Conservation (phyloP, 805 yeast species). For the Nakazawaea wyomingensis region DNA sequence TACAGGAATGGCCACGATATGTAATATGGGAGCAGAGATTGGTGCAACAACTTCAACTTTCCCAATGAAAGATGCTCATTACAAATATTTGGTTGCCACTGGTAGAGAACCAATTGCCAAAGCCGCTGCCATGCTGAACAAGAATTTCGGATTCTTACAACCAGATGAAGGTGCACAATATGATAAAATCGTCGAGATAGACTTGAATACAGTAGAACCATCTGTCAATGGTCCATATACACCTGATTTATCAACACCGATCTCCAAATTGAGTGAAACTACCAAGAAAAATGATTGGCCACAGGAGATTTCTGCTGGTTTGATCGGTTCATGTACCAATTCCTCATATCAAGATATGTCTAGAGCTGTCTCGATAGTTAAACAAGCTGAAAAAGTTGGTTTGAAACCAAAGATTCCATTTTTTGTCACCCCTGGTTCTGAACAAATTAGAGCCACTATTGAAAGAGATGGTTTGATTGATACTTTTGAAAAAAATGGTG, state of each 20-base stretch:
- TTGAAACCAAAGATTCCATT: slow-evolving; percentile 86
- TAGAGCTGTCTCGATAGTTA: slow-evolving; percentile 88
- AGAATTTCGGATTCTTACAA: slow-evolving; percentile 56
- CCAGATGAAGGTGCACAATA: slow-evolving; percentile 94
- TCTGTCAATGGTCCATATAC: slow-evolving; percentile 98
- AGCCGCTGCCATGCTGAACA: slow-evolving; percentile 63
- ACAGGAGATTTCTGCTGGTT: slow-evolving; percentile 83
- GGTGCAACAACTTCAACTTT: slow-evolving; percentile 97
- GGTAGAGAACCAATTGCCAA: slow-evolving; percentile 81
- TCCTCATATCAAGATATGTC: slow-evolving; percentile 98
- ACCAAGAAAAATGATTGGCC: slow-evolving; percentile 92
- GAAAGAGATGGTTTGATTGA: slow-evolving; percentile 92
- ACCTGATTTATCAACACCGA: slow-evolving; percentile 95
- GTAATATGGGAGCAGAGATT: slow-evolving; percentile 99
- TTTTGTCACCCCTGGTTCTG: slow-evolving; percentile 97
- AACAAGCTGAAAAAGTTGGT: slow-evolving; percentile 88
- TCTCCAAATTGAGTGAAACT: slow-evolving; percentile 78
- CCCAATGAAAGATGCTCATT: slow-evolving; percentile 93
- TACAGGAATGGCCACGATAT: slow-evolving; percentile 99
- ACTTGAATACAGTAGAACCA: slow-evolving; percentile 86
- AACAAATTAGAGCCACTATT: slow-evolving; percentile 97
- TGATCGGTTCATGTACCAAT: slow-evolving; percentile 98
- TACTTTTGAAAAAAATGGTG: slow-evolving; percentile 88
- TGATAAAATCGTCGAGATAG: slow-evolving; percentile 89
- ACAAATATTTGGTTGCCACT: slow-evolving; percentile 80